Conservation (phyloP, 805 yeast genomes). For the Kodamaea restingae region DNA sequence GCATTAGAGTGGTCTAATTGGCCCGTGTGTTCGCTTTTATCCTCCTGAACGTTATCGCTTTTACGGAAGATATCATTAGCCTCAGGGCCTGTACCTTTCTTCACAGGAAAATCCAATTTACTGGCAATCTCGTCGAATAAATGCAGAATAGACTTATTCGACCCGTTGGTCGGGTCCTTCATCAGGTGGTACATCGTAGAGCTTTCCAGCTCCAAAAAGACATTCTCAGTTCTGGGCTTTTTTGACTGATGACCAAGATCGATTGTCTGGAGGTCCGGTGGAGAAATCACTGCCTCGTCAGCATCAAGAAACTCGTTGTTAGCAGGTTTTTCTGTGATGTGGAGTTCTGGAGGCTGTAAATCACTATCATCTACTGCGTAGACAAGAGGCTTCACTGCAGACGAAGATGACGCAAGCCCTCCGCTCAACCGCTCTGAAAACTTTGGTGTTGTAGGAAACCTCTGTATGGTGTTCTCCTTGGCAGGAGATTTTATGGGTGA, state of each 20-base stretch:
- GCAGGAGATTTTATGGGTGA: constrained; percentile 15
- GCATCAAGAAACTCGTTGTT: constrained; percentile 2
- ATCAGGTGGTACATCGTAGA: constrained; percentile 33
- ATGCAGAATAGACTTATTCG: constrained; percentile 26
- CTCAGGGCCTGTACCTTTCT: neutral
- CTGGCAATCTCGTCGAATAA: constrained; percentile 28
- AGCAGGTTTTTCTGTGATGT: constrained; percentile 2
- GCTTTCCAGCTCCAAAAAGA: constrained; percentile 29
- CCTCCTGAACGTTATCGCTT: constrained; percentile 7
- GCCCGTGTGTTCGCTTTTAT: neutral
- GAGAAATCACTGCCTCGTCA: constrained; percentile 7
- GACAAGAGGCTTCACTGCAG: constrained; percentile 23
- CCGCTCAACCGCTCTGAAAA: constrained; percentile 15
- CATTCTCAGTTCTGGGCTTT: constrained; percentile 21
- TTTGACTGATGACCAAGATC: constrained; percentile 3
- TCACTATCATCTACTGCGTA: constrained; percentile 29
- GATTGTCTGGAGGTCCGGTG: constrained; percentile 9
- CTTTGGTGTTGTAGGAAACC: constrained; percentile 15
- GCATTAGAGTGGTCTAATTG: neutral
- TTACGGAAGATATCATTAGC: constrained; percentile 13
- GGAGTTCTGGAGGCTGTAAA: constrained; percentile 24
- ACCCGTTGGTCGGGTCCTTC: constrained; percentile 16
- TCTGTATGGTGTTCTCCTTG: constrained; percentile 15
- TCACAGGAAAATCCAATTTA: constrained; percentile 8
- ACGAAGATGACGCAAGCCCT: constrained; percentile 13